Conservation (phyloP, 768 basidiomycete species). For the Tulasnella sp. region DNA sequence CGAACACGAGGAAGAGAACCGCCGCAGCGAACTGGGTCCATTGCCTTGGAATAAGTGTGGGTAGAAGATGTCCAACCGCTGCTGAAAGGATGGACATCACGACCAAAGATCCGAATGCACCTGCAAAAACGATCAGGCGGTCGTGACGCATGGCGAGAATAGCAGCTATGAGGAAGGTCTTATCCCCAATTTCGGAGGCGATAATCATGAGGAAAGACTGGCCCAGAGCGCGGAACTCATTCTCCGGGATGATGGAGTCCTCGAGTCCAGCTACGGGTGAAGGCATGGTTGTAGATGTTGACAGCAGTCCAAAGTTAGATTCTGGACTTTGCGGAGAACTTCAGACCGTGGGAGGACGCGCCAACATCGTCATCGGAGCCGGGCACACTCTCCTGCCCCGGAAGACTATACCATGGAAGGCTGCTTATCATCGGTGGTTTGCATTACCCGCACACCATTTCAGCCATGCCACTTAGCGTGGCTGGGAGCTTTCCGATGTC, state of each 20-base stretch:
- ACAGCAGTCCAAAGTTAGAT: not conserved
- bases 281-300: conserved; percentile 1
- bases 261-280: not conserved
- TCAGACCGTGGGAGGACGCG: not conserved
- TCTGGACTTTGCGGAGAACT: not conserved
- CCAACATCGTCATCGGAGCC: not conserved
- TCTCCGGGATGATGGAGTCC: not conserved
- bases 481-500: too few species aligned
- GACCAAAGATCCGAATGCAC: conserved; percentile 81
- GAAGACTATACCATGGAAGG: too few species aligned
- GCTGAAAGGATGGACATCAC: conserved; percentile 94
- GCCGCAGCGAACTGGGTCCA: conserved; percentile 74
- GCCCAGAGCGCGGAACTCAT: conserved; percentile 52
- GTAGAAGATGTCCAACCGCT: conserved; percentile 86
- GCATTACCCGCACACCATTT: too few species aligned
- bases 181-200: conserved; percentile 91
- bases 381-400: too few species aligned
- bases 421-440: too few species aligned
- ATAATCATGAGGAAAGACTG: conserved; percentile 91
- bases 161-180: conserved; percentile 82
- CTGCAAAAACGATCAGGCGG: conserved; percentile 75
- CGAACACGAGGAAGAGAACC: conserved; percentile 84
- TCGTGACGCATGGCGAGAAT: conserved; percentile 82
- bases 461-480: too few species aligned
- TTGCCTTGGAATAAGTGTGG: conserved; percentile 68